Conservation (phyloP, 139 green algal genomes). For the Tetradesmus obliquus region DNA sequence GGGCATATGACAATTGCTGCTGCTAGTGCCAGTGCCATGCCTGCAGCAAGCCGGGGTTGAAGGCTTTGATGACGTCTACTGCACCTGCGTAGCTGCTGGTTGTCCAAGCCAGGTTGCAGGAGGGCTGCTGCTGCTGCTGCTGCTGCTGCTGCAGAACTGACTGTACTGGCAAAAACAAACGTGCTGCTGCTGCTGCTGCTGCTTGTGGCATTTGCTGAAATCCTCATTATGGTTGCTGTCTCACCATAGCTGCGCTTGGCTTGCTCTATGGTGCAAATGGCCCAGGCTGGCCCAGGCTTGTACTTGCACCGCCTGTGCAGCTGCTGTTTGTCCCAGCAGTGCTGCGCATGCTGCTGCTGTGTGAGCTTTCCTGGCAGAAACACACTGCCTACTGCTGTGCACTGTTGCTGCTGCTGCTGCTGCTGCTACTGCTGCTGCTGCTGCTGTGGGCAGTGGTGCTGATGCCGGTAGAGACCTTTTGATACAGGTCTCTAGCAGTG, state of each 20-base stretch:
- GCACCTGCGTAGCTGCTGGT: no score
- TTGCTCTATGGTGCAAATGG: neutral
- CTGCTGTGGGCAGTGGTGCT: neutral
- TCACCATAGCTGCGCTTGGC: conserved; percentile 6
- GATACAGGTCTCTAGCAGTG: neutral
- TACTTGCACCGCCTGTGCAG: no score
- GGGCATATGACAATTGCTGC: no score
- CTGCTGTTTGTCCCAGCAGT: no score
- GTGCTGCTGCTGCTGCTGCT: neutral
- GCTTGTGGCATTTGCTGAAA: neutral
- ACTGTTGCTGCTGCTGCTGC: no score
- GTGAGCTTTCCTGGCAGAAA: neutral
- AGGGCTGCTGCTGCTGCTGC: neutral
- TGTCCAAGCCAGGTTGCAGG: no score
- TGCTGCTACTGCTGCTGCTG: neutral
- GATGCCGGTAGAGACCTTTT: neutral
- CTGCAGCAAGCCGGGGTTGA: no score
- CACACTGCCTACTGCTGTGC: no score
- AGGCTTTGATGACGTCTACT: no score
- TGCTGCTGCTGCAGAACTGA: neutral
- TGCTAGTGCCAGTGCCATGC: no score
- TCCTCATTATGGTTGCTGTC: neutral
- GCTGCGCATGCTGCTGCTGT: neutral
- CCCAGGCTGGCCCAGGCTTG: neutral
- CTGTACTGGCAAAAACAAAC: neutral